Evolutionary conservation across 169 alveolate genomes (phyloP).

Genomic region (Plasmodium chabaudi): DNA sequence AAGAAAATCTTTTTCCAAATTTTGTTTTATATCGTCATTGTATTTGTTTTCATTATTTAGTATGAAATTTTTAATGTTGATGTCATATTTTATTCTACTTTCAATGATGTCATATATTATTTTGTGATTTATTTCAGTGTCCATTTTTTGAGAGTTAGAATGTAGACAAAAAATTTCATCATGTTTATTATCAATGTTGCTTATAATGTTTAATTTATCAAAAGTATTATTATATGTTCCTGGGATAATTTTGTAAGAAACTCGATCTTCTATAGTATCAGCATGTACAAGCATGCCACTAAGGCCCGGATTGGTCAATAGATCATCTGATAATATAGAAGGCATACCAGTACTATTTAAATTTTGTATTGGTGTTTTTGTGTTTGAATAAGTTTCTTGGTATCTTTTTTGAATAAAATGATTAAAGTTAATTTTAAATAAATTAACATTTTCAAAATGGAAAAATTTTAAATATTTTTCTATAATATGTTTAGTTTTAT

Average conservation of each 20-base stretch:
- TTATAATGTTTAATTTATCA: background rate
- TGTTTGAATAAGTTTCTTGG: background rate
- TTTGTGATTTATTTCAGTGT: slow-evolving; percentile 3
- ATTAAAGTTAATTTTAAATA: slow-evolving; percentile 39
- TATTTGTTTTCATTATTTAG: background rate
- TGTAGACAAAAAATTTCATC: background rate
- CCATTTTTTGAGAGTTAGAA: background rate
- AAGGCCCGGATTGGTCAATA: no score
- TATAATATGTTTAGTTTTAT: slow-evolving; percentile 10
- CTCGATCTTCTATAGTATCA: background rate
- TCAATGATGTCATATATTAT: slow-evolving; percentile 40
- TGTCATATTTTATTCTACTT: slow-evolving; percentile 43
- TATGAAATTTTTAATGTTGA: slow-evolving; percentile 42
- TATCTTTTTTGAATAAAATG: background rate
- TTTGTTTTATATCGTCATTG: slow-evolving; percentile 43
- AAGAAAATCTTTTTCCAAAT: slow-evolving; percentile 32
- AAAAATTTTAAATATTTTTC: slow-evolving; percentile 15
- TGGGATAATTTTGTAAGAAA: no score
- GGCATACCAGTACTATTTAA: background rate
- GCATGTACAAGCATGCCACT: background rate
- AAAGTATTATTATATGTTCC: background rate
- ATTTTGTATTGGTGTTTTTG: background rate
- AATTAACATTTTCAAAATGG: slow-evolving; percentile 21
- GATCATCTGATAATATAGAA: background rate
- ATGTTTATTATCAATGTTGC: background rate